Percentiles rank a stretch among this genome's conserved stretches.
These are phyloP conservation scores for Fusarium kyushuense DNA, from an alignment of 2,329 filamentous ascomycete species.

Conservation along the genomic window DNA sequence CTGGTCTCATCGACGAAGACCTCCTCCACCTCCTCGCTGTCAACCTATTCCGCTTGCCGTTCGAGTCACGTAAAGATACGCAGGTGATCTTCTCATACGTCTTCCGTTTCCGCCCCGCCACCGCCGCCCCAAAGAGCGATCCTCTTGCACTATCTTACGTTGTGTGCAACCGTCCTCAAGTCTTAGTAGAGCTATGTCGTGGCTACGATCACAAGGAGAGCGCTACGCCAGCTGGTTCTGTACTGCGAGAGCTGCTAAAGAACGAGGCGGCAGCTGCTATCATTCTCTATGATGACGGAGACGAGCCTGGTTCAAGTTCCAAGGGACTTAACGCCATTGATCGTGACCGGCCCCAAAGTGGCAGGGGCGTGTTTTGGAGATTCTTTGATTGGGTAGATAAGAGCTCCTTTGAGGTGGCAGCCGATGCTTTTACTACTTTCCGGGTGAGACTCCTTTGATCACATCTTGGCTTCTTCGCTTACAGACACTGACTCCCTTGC, in stretches of 20 bases:
- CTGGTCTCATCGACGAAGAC: constrained; percentile 87
- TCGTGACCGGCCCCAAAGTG: constrained; percentile 78
- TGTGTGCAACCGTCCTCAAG: constrained; percentile 85
- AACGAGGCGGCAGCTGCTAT: constrained; percentile 91
- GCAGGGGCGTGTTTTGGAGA: constrained; percentile 91
- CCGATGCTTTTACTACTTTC: constrained; percentile 98
- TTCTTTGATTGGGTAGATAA: constrained; percentile 99
- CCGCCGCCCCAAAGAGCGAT: constrained; percentile 75
- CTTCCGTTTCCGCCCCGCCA: constrained; percentile 85
- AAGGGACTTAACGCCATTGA: constrained; percentile 83
- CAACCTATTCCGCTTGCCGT: constrained; percentile 86
- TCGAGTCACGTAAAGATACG: constrained; percentile 95
- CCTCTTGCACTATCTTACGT: constrained; percentile 91
- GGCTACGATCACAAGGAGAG: constrained; percentile 93
- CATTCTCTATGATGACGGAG: constrained; percentile 91
- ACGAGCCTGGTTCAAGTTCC: constrained; percentile 75
- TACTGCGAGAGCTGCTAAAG: constrained; percentile 88
- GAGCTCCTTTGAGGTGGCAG: constrained; percentile 94
- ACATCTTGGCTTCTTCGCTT: background rate
- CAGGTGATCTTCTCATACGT: constrained; percentile 97
- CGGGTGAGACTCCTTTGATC: constrained; percentile 69
- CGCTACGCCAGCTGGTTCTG: constrained; percentile 89
- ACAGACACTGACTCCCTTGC: constrained; percentile 22
- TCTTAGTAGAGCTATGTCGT: constrained; percentile 87
- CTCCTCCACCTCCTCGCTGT: constrained; percentile 86